Conservation (phyloP, 2,329 filamentous ascomycete species). For the Paracamarosporium sp. region DNA sequence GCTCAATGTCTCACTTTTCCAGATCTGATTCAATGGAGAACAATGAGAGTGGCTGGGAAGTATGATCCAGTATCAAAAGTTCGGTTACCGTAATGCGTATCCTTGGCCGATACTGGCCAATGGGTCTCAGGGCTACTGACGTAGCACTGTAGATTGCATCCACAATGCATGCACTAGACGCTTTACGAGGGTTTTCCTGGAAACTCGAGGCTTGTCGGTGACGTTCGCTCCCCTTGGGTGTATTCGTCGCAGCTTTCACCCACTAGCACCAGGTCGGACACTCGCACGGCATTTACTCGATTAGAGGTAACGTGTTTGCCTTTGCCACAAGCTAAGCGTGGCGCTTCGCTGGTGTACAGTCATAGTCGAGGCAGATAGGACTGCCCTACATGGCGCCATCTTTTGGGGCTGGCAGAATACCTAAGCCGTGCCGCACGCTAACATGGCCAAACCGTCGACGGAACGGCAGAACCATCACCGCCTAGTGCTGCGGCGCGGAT, state of each 20-base stretch:
- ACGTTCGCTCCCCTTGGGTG: not conserved
- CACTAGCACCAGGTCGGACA: no score
- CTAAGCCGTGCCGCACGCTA: not conserved
- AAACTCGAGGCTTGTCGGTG: not conserved
- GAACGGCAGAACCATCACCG: not conserved
- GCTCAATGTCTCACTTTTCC: not conserved
- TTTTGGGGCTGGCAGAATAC: not conserved
- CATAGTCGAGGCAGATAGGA: conserved; percentile 3
- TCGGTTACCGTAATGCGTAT: not conserved
- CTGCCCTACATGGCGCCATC: not conserved
- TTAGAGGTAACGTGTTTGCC: no score
- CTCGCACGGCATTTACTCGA: no score
- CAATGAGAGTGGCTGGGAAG: no score
- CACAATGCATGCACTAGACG: not conserved
- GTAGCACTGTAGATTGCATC: not conserved
- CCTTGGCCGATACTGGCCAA: not conserved
- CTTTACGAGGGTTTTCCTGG: not conserved
- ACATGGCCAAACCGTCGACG: not conserved
- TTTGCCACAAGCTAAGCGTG: conserved; percentile 2
- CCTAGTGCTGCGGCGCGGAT: not conserved
- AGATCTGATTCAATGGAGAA: no score
- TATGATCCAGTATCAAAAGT: not conserved
- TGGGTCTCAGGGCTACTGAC: not conserved
- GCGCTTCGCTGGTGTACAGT: not conserved
- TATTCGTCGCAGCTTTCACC: not conserved